phyloP scores from a whole-genome alignment of 2,329 filamentous ascomycete species.

The Alternaria sp. region DNA sequence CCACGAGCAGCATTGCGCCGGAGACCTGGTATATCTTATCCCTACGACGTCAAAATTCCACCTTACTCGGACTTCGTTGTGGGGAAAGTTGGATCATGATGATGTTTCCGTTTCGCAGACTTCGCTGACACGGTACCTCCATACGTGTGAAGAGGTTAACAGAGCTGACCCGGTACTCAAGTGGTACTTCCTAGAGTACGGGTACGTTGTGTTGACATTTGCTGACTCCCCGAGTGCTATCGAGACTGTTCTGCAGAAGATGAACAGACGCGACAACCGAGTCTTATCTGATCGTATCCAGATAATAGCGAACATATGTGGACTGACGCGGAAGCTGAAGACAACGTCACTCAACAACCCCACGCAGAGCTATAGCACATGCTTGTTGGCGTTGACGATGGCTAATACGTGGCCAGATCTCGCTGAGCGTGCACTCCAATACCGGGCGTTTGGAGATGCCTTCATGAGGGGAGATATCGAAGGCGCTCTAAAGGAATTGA shows the following conservation, averaged over 20 bases:
- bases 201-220: too few species aligned
- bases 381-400: neutral
- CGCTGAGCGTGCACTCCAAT: neutral
- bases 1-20: neutral
- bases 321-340: neutral
- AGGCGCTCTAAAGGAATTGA: neutral
- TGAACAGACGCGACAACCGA: neutral
- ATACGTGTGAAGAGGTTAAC: too few species aligned
- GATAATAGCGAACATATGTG: neutral
- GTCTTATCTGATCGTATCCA: neutral
- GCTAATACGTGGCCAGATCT: neutral
- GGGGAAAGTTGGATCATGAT: too few species aligned
- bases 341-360: neutral
- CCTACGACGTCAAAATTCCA: too few species aligned
- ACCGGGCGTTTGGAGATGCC: neutral
- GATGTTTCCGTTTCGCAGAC: too few species aligned
- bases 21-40: fast-evolving
- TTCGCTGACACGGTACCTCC: too few species aligned
- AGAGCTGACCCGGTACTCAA: too few species aligned
- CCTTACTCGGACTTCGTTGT: too few species aligned
- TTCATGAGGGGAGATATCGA: neutral
- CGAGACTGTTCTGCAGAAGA: neutral
- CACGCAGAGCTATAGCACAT: neutral
- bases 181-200: too few species aligned
- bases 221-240: too few species aligned